Conservation (phyloP, 371 early-diverging fungal species). For the Capillidium rhysosporum region DNA sequence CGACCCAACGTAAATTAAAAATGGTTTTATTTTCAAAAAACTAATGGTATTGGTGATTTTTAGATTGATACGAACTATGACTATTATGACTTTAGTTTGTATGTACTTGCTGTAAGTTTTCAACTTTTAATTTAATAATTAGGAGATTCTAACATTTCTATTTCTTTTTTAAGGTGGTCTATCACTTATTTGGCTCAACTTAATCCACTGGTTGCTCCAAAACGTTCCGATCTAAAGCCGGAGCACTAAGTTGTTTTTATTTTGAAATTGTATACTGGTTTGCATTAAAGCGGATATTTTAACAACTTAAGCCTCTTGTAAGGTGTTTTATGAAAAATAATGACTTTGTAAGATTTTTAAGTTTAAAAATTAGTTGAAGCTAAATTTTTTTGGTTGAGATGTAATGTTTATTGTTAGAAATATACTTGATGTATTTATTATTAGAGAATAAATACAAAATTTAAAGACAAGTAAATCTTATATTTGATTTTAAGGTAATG, state of each 20-base stretch:
- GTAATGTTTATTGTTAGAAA: no score
- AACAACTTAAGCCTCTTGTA: no score
- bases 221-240: slow-evolving; percentile 29
- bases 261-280: no score
- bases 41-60: background rate
- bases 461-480: no score
- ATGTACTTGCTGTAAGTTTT: slow-evolving; percentile 29
- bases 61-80: slow-evolving; percentile 3
- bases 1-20: background rate
- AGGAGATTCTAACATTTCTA: background rate
- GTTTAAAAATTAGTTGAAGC: no score
- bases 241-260: slow-evolving; percentile 9
- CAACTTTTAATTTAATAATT: background rate
- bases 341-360: no score
- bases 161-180: slow-evolving; percentile 29
- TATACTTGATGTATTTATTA: no score
- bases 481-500: no score
- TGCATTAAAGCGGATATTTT: no score
- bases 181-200: slow-evolving; percentile 51
- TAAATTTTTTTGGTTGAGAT: no score
- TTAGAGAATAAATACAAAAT: no score
- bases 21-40: background rate
- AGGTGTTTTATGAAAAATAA: no score
- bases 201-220: slow-evolving; percentile 41
- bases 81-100: slow-evolving; percentile 35